Evolutionary conservation across 2,329 filamentous ascomycete genomes (phyloP), one percentile per base, ranked within the genome.

Genomic region (Raffaelea albimanens): DNA sequence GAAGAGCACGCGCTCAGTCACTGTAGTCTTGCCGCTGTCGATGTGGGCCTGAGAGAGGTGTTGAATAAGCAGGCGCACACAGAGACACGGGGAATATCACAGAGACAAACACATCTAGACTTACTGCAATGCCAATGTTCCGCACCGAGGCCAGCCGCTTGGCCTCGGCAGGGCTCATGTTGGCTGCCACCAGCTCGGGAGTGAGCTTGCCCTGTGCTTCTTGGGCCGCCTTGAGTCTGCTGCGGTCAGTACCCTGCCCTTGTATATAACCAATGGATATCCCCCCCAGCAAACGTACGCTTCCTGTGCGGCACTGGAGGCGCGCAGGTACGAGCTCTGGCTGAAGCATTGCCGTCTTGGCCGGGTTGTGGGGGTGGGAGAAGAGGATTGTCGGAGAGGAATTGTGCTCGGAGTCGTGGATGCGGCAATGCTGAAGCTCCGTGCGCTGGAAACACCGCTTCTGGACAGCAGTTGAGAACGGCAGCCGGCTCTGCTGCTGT

Each of bases 21-120:
- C 87, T 34, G 93, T 98, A 33, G 93, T 98, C 72, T 98, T 98
- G 59, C 93, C 93, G 61, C 88, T 95, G 71, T 98, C 93, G 64
- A 98, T 98, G 65, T 98, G 93, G 56, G 93, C 93, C 84, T 89
- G 57, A 48, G 39, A n/a, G 10, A 21, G 23, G 16, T 7, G 7
- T n/a, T n/a, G n/a, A n/a, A n/a, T n/a, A n/a, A n/a, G n/a, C n/a
- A n/a, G n/a, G n/a, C n/a, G n/a, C n/a, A n/a, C n/a, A n/a, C n/a
- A n/a, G n/a, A n/a, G n/a, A n/a, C n/a, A n/a, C n/a, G n/a, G n/a
- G n/a, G n/a, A n/a, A n/a, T n/a, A n/a, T n/a, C n/a, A n/a, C n/a
- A n/a, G n/a, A n/a, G n/a, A n/a, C n/a, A n/a, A n/a, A n/a, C n/a
- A 16, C 31, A 16, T 34, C 31, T 16, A 34, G 16, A 41, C 44